These are phyloP conservation scores for Nakaseomyces uthaithaninus DNA, from an alignment of 1,139 yeast genomes.

Conservation along the genomic window DNA sequence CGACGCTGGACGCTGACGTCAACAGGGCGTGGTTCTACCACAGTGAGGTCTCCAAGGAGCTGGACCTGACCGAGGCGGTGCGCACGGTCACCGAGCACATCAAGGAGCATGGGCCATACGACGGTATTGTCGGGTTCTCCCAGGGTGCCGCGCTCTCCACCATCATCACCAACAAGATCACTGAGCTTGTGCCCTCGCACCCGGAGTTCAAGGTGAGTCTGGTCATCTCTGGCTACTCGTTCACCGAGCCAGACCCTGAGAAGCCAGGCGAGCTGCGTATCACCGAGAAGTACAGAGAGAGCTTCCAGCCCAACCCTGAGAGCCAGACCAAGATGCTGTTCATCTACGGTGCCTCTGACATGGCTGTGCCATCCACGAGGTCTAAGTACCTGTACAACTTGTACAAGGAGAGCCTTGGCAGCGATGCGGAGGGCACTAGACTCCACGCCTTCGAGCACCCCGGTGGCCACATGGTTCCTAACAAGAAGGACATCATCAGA, in stretches of 20 bases:
- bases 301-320: conserved; percentile 29
- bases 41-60: conserved; percentile 39
- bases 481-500: conserved; percentile 48
- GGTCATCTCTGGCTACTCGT: conserved; percentile 49
- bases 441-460: conserved; percentile 57
- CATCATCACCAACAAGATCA: conserved; percentile 41
- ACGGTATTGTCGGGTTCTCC: conserved; percentile 82
- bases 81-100: conserved; percentile 49
- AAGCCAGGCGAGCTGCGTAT: conserved; percentile 30
- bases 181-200: conserved; percentile 35
- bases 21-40: conserved; percentile 54
- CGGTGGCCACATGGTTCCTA: conserved; percentile 80
- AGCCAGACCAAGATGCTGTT: conserved; percentile 32
- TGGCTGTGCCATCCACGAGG: conserved; percentile 49
- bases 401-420: conserved; percentile 31
- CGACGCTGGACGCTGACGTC: conserved; percentile 40
- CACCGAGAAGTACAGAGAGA: conserved; percentile 30
- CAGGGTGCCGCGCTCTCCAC: conserved; percentile 89
- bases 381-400: conserved; percentile 41
- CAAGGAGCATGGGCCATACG: conserved; percentile 71
- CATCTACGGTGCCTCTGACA: conserved; percentile 40
- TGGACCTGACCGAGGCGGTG: conserved; percentile 38
- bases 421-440: conserved; percentile 30
- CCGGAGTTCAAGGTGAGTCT: conserved; percentile 43
- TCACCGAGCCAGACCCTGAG: conserved; percentile 38